phyloP scores from a whole-genome alignment of 257 asterid genomes.

The Scutellaria galericulata region DNA sequence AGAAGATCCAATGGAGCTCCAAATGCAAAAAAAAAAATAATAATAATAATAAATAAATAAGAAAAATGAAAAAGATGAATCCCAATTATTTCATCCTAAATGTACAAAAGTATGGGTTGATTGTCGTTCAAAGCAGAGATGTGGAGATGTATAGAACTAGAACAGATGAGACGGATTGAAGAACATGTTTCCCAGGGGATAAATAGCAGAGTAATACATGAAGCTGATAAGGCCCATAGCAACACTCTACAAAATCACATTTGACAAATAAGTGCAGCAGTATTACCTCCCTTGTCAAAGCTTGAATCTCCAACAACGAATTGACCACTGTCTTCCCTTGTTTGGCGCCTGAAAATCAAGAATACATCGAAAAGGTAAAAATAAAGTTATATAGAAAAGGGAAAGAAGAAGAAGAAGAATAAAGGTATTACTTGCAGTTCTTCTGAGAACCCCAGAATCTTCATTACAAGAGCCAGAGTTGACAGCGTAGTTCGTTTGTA shows the following conservation, averaged over 20 bases:
- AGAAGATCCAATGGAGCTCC: background rate
- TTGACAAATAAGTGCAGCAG: constrained; percentile 5
- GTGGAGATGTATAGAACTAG: background rate
- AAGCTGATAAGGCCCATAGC: background rate
- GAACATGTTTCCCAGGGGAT: background rate
- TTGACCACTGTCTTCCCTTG: constrained; percentile 48
- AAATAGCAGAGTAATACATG: background rate
- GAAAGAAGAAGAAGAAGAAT: background rate
- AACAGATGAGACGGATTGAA: background rate
- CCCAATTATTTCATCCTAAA: background rate
- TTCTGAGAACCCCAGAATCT: constrained; percentile 35
- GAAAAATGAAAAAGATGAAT: too few species aligned
- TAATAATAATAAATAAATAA: too few species aligned
- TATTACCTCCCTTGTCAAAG: constrained; percentile 71
- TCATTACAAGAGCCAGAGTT: constrained; percentile 54
- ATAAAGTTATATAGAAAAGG: constrained; percentile 14
- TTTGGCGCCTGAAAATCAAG: constrained; percentile 52
- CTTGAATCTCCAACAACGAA: constrained; percentile 53
- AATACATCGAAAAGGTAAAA: constrained; percentile 25
- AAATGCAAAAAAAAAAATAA: too few species aligned
- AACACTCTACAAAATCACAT: constrained; percentile 4
- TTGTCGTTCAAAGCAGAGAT: background rate
- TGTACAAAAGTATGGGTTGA: background rate
- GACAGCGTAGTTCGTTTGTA: constrained; percentile 63
- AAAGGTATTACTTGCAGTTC: constrained; percentile 37